phyloP scores from a whole-genome alignment of 108 stramenopile genomes.

The Licmophora abbreviata region DNA sequence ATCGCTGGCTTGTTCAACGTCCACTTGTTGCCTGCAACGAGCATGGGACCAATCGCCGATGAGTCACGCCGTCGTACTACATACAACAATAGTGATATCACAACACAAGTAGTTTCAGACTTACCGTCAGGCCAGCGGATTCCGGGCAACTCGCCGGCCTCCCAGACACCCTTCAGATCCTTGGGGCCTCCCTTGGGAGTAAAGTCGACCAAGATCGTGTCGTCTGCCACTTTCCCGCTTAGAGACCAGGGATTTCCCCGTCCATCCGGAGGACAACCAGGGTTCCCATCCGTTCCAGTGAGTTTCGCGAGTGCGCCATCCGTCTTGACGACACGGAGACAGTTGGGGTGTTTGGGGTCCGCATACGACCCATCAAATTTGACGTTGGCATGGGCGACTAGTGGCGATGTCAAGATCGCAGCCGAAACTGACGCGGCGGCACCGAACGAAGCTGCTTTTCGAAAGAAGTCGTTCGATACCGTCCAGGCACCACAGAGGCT shows the following conservation, averaged over 20 bases:
- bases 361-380: too few relatives aligned
- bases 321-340: conserved; percentile 23
- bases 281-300: conserved; percentile 34
- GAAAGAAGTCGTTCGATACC: too few relatives aligned
- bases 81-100: too few relatives aligned
- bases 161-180: conserved; percentile 17
- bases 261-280: conserved; percentile 33
- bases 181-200: conserved; percentile 53
- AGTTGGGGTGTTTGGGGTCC: conserved; percentile 46
- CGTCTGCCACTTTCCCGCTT: conserved; percentile 19
- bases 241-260: conserved; percentile 13
- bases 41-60: not conserved
- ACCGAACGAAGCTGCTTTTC: too few relatives aligned
- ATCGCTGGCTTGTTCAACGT: not conserved
- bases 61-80: not conserved
- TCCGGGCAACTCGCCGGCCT: conserved; percentile 1
- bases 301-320: conserved; percentile 16
- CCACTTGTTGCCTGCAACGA: conserved; percentile 20
- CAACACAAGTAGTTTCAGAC: not conserved
- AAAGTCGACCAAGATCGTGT: conserved; percentile 43
- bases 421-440: too few relatives aligned
- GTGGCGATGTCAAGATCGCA: too few relatives aligned
- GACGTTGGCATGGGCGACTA: too few relatives aligned
- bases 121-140: conserved; percentile 20
- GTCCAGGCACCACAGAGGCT: too few relatives aligned